Evolutionary conservation across 2,329 filamentous ascomycete genomes (phyloP).

Genomic region (Aspergillus terreus): DNA sequence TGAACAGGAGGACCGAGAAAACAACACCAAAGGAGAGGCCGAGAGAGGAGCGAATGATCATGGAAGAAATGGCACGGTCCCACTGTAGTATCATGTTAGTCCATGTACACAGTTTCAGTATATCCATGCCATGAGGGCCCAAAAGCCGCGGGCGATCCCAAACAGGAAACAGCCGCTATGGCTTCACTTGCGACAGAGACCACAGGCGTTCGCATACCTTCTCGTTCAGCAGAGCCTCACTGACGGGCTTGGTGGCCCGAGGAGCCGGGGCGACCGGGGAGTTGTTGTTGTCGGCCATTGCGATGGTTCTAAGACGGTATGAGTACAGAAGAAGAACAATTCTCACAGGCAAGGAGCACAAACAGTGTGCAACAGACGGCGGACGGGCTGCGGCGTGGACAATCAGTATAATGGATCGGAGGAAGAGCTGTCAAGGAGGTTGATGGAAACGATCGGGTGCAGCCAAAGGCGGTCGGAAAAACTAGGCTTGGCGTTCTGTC

Average conservation of each 20-base stretch:
- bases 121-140: neutral
- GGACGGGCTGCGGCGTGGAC: constrained; percentile 11
- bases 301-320: constrained; percentile 22
- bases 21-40: constrained; percentile 96
- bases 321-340: constrained; percentile 8
- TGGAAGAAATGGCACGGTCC: constrained; percentile 96
- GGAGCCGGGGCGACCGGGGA: constrained; percentile 65
- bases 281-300: constrained; percentile 56
- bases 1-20: constrained; percentile 97
- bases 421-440: constrained; percentile 10
- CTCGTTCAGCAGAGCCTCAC: constrained; percentile 96
- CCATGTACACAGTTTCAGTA: neutral
- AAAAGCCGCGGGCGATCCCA: neutral
- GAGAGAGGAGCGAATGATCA: constrained; percentile 93
- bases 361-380: constrained; percentile 15
- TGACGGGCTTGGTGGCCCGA: constrained; percentile 74
- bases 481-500: constrained; percentile 21
- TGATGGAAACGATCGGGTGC: constrained; percentile 15
- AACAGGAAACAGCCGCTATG: neutral
- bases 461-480: constrained; percentile 38
- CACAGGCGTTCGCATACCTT: constrained; percentile 64
- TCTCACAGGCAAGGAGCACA: constrained; percentile 4
- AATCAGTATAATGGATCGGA: constrained; percentile 21
- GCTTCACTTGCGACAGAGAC: neutral
- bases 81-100: constrained; percentile 58